phyloP scores from a whole-genome alignment of 140 eudicot species.

The Flaveria floridana region DNA sequence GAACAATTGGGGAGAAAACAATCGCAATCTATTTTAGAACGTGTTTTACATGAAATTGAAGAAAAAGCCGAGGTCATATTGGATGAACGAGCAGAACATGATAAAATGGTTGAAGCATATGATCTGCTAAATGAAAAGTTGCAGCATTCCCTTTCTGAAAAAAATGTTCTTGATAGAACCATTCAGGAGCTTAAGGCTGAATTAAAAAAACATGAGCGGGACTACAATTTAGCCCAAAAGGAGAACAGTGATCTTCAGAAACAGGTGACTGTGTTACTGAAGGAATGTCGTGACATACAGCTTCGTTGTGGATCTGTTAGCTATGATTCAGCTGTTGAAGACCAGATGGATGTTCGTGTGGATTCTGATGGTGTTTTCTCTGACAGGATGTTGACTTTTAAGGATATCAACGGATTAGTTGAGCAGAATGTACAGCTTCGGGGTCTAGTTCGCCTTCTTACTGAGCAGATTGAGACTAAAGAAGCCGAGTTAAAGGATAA shows the following conservation, averaged over 20 bases:
- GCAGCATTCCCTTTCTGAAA: constrained; percentile 72
- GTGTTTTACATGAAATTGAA: constrained; percentile 79
- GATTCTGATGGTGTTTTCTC: constrained; percentile 51
- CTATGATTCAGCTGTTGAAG: constrained; percentile 34
- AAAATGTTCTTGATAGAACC: constrained; percentile 51
- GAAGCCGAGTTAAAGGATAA: constrained; percentile 69
- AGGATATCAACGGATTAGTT: constrained; percentile 84
- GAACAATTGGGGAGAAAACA: constrained; percentile 90
- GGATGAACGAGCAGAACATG: constrained; percentile 95
- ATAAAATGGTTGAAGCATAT: constrained; percentile 75
- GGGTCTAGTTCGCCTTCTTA: constrained; percentile 67
- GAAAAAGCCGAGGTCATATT: constrained; percentile 78
- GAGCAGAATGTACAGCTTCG: constrained; percentile 95
- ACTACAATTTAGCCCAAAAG: constrained; percentile 49
- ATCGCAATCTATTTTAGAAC: constrained; percentile 66
- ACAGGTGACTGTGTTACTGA: constrained; percentile 72
- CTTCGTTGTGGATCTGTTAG: constrained; percentile 67
- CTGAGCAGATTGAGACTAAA: constrained; percentile 66
- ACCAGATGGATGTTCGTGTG: constrained; percentile 31
- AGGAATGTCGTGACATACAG: constrained; percentile 95
- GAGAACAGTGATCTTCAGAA: constrained; percentile 78
- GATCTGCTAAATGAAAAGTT: constrained; percentile 63
- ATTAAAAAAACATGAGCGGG: constrained; percentile 71
- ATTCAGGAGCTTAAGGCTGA: constrained; percentile 80
- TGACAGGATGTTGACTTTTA: constrained; percentile 65